phyloP scores from a whole-genome alignment of 1,284 basidiomycete species.

The Trichosporon faecale region DNA sequence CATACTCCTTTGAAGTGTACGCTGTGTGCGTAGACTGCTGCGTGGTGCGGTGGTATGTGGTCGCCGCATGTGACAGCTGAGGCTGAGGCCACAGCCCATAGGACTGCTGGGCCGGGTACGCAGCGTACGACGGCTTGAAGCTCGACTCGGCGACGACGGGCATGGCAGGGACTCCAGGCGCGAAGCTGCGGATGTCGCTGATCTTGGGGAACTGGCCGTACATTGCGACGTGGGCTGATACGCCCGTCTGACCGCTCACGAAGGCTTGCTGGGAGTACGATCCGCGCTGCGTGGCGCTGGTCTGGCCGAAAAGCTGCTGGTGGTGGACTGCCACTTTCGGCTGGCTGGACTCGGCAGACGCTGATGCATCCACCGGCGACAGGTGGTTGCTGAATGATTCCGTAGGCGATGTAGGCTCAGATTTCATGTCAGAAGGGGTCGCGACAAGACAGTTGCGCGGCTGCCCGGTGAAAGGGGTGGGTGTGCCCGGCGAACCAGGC shows the following conservation, averaged over 20 bases:
- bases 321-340: background rate
- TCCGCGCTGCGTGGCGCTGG: background rate
- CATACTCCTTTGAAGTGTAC: background rate
- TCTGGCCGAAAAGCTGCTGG: background rate
- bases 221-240: background rate
- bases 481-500: background rate
- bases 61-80: background rate
- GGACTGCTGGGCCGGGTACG: no score
- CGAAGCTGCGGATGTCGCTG: background rate
- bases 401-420: background rate
- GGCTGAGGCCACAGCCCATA: no score
- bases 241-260: background rate
- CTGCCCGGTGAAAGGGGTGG: background rate
- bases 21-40: background rate
- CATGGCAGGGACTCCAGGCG: background rate
- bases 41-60: background rate
- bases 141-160: background rate
- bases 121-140: no score
- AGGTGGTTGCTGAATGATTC: background rate
- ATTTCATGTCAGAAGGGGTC: background rate
- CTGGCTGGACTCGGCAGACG: background rate
- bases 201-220: conserved; percentile 2
- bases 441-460: background rate
- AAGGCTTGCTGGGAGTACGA: background rate
- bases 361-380: background rate